Conservation (phyloP, 495 filamentous ascomycete genomes). For the Rostrohypoxylon terebratum region DNA sequence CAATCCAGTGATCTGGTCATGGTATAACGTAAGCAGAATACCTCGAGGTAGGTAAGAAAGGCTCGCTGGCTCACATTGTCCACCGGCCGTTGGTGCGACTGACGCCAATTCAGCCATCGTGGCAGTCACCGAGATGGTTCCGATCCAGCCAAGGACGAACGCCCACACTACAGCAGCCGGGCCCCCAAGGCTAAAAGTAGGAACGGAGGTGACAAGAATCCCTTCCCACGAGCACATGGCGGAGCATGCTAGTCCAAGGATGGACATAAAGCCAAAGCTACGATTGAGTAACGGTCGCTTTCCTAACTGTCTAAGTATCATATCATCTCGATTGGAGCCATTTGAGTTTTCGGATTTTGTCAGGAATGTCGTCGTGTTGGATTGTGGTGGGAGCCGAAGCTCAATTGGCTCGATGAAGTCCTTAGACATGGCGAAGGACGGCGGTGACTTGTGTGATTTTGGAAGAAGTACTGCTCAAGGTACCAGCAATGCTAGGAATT, state of each 20-base stretch:
- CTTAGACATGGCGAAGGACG: background rate
- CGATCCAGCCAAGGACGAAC: constrained; percentile 64
- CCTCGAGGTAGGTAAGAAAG: background rate
- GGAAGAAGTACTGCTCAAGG: background rate
- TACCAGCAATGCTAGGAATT: background rate
- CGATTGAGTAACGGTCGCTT: constrained; percentile 48
- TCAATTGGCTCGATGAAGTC: constrained; percentile 1
- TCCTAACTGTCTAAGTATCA: constrained; percentile 25
- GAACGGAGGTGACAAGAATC: constrained; percentile 39
- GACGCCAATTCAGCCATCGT: constrained; percentile 63
- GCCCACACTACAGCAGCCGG: constrained; percentile 65
- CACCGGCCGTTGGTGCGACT: constrained; percentile 53
- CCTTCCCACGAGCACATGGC: constrained; percentile 62
- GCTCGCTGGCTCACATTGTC: constrained; percentile 36
- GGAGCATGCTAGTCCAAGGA: constrained; percentile 60
- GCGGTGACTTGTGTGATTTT: background rate
- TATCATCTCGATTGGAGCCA: constrained; percentile 23
- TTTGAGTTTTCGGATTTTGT: background rate
- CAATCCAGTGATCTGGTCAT: constrained; percentile 38
- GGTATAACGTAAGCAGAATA: background rate
- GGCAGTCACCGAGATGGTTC: constrained; percentile 58
- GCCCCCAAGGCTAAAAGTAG: constrained; percentile 57
- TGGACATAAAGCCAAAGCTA: constrained; percentile 61
- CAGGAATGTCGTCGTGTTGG: background rate
- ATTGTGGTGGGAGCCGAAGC: background rate